A percentile compares a stretch with the other conserved stretches of the same genome.
Conservation (phyloP, 2,329 filamentous ascomycete species). For the Catunica adiposa region DNA sequence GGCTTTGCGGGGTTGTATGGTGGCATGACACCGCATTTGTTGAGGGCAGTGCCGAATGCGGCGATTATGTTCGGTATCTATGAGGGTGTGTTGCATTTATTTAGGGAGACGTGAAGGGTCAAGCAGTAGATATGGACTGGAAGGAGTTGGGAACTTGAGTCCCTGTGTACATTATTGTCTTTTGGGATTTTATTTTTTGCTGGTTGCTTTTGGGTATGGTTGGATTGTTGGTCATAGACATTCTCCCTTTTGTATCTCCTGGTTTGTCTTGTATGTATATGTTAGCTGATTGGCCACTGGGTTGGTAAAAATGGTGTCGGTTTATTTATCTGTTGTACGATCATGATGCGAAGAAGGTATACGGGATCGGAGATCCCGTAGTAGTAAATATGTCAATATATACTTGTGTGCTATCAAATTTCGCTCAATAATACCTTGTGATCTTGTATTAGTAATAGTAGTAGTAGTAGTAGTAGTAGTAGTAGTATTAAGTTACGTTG, state of each 20-base stretch:
- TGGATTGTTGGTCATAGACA: background rate
- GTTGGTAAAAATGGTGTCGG: background rate
- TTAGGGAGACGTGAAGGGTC: slow-evolving; percentile 19
- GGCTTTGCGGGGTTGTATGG: slow-evolving; percentile 76
- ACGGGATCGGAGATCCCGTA: too few species aligned
- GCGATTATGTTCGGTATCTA: slow-evolving; percentile 96
- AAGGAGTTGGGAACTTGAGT: background rate
- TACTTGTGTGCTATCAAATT: too few species aligned
- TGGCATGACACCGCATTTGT: slow-evolving; percentile 76
- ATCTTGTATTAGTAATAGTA: too few species aligned
- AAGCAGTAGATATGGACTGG: background rate
- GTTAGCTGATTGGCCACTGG: too few species aligned
- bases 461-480: too few species aligned
- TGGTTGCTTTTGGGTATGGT: background rate
- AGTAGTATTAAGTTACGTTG: too few species aligned
- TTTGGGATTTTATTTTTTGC: background rate
- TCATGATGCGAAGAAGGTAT: too few species aligned
- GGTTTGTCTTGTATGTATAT: background rate
- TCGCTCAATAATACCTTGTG: too few species aligned
- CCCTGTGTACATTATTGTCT: background rate
- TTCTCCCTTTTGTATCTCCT: too few species aligned
- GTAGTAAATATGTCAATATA: too few species aligned
- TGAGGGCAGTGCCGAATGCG: slow-evolving; percentile 79
- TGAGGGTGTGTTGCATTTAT: slow-evolving; percentile 37
- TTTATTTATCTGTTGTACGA: background rate